These are phyloP conservation scores for Chytriomyces sp. DNA, from an alignment of 192 early-diverging fungal genomes.

Conservation along the genomic window DNA sequence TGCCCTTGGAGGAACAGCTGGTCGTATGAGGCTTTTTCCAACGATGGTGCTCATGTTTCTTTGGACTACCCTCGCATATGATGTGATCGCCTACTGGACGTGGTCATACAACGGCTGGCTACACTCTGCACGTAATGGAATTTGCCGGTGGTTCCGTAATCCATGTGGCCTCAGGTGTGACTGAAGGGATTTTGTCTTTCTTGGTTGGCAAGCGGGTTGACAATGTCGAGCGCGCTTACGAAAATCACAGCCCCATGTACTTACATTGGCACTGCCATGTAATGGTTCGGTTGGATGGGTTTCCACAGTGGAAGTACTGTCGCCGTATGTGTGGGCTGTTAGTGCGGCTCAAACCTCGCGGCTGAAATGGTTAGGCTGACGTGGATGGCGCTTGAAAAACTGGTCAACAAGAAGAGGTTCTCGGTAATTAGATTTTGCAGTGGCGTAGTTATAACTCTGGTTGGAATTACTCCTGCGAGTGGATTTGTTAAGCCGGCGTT, in stretches of 20 bases:
- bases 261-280: constrained; percentile 80
- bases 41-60: constrained; percentile 84
- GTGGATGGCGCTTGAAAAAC: constrained; percentile 78
- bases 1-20: constrained; percentile 85
- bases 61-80: constrained; percentile 83
- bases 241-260: constrained; percentile 80
- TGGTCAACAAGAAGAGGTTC: constrained; percentile 64
- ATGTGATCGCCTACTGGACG: constrained; percentile 93
- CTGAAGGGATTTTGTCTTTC: constrained; percentile 78
- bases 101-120: constrained; percentile 88
- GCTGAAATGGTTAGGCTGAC: constrained; percentile 69
- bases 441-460: constrained; percentile 88
- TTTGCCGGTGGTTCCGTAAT: constrained; percentile 86
- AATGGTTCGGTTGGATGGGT: constrained; percentile 90
- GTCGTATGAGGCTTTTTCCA: constrained; percentile 80
- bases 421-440: constrained; percentile 85
- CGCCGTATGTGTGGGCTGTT: constrained; percentile 70
- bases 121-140: constrained; percentile 57
- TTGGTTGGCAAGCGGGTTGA: constrained; percentile 77
- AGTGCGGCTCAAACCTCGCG: constrained; percentile 74
- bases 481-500: constrained; percentile 75
- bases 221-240: constrained; percentile 63
- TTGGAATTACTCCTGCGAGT: constrained; percentile 82
- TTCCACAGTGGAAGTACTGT: constrained; percentile 84
- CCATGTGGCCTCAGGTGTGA: constrained; percentile 77